Evolutionary conservation across 2,329 filamentous ascomycete species (phyloP), one percentile per base, ranked within the genome.

Genomic region (Xylaria sp.): DNA sequence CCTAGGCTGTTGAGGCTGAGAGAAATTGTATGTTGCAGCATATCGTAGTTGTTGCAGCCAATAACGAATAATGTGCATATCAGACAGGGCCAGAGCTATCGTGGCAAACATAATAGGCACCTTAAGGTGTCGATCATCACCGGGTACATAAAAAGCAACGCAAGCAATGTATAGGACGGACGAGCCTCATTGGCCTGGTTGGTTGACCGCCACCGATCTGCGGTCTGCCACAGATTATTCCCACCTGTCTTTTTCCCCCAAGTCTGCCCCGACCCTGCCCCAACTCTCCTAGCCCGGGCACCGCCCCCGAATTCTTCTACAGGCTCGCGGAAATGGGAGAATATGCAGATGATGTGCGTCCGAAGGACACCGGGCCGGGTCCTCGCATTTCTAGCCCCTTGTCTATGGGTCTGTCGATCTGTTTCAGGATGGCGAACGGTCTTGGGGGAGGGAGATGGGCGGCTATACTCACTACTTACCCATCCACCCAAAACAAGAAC

Each of bases 121-220:
- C 30, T 4, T 21, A 57, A 27, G 54, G n/a, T 24, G 54, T 39
- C 32, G 54, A 57, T 57, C 32, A 42, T 8, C 12, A 27, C 54
- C 11, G 1, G 51, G 17, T 27, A 32, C 24, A 61, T 27, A 42
- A 53, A 17, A 53, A 42, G 32, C 47, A 51, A 48, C 34, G 48
- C 39, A 21, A 51, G 24, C 57, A 21, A 60, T 60, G 27, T 21
- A 39, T 12, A 47, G 14, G 12, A 48, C 30, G 30, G 39, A 55
- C 12, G 53, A 63, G 63, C 48, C 58, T 55, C 55, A 56, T 62
- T 62, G 47, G 45, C 47, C 51, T 19, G 51, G 24, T 9, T 17
- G 27, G n/a, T 34, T 60, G 60, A 64, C 60, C 64, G 67, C 67
- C 59, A 67, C 67, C 64, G 58, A 64, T 69, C 60, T 67, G 45